A percentile compares a stretch with the other conserved stretches of the same genome.
Evolutionary conservation across 805 yeast genomes (phyloP).

Genomic region (Nakazawaea wickerhamii): DNA sequence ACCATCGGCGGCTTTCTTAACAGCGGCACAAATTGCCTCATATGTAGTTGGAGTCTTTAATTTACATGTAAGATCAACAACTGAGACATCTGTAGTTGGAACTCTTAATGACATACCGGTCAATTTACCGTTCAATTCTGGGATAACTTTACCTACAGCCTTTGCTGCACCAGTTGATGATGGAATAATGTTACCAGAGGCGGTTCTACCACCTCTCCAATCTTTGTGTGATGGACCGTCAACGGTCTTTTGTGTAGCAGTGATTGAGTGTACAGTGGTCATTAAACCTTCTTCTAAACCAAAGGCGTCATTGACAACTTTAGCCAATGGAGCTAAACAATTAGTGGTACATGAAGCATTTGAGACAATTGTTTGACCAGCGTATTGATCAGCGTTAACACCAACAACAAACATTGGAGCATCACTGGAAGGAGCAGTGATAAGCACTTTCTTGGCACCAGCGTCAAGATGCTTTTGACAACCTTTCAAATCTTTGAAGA

Average conservation of each 20-base stretch:
- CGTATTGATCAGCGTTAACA: conserved; percentile 59
- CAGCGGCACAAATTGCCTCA: conserved; percentile 56
- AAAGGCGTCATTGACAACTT: conserved; percentile 58
- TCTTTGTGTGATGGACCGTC: conserved; percentile 77
- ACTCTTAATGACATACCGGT: conserved; percentile 74
- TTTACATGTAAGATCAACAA: conserved; percentile 66
- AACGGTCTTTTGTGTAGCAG: conserved; percentile 70
- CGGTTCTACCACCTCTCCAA: conserved; percentile 80
- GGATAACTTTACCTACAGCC: conserved; percentile 72
- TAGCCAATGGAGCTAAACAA: conserved; percentile 71
- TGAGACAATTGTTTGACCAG: conserved; percentile 54
- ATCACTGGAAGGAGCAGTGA: conserved; percentile 67
- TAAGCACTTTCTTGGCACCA: conserved; percentile 70
- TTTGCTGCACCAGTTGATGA: conserved; percentile 75
- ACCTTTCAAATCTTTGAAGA: conserved; percentile 59
- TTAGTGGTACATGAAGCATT: conserved; percentile 73
- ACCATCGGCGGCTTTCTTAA: conserved; percentile 57
- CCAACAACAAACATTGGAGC: conserved; percentile 74
- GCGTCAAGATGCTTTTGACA: conserved; percentile 66
- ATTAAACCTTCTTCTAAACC: conserved; percentile 71
- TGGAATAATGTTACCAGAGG: conserved; percentile 71
- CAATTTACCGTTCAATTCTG: conserved; percentile 65
- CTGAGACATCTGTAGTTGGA: conserved; percentile 69
- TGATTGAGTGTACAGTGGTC: conserved; percentile 71
- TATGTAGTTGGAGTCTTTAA: conserved; percentile 52